Conservation (phyloP, 257 asterid species). For the Linderniella brevidens region DNA sequence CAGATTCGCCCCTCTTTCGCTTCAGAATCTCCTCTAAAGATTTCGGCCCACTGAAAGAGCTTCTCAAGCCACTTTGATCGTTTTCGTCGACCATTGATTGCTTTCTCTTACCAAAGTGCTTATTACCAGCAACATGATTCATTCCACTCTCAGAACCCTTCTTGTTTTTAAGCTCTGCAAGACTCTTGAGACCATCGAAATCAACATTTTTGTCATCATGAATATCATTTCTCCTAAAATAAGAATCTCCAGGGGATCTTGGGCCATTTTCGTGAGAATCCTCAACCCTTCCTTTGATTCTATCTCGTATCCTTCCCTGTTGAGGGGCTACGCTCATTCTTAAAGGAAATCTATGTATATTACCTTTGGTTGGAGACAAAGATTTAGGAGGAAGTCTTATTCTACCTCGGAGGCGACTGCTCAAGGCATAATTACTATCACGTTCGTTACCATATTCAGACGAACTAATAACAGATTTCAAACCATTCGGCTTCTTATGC, state of each 20-base stretch:
- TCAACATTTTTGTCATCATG: conserved; percentile 11
- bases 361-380: conserved; percentile 30
- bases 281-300: conserved; percentile 41
- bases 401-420: conserved; percentile 70
- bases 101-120: conserved; percentile 58
- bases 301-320: conserved; percentile 39
- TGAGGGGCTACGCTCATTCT: conserved; percentile 14
- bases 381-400: conserved; percentile 54
- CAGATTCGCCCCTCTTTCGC: conserved; percentile 47
- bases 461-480: conserved; percentile 61
- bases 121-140: conserved; percentile 8
- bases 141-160: no score
- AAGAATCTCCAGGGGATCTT: conserved; percentile 38
- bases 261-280: no score
- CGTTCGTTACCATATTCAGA: conserved; percentile 24
- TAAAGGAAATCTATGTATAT: conserved; percentile 1
- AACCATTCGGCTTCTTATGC: conserved; percentile 51
- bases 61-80: conserved; percentile 23
- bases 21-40: conserved; percentile 71
- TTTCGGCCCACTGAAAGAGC: conserved; percentile 83
- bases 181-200: no score
- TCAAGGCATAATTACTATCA: conserved; percentile 35
- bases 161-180: no score
- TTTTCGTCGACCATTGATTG: conserved; percentile 19
- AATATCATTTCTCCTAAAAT: conserved; percentile 19